A percentile compares a stretch with the other conserved stretches of the same genome.
Conservation (phyloP, 148 eudicot genomes). For the Vaccinium myrtillus region DNA sequence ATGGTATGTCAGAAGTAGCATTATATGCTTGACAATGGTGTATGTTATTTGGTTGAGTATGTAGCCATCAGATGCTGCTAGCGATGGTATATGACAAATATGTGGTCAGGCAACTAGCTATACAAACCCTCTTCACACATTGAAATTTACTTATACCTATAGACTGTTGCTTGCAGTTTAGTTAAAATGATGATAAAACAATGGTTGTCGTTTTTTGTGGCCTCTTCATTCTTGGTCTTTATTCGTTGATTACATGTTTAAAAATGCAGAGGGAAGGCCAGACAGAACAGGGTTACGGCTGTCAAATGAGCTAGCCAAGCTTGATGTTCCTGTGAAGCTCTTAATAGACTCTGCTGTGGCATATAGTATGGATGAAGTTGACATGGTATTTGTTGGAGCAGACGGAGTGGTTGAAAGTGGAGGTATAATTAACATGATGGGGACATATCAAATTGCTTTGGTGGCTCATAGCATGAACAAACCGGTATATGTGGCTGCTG, state of each 20-base stretch:
- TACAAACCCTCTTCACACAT: background rate
- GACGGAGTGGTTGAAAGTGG: slow-evolving; percentile 99
- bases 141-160: background rate
- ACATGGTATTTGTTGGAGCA: slow-evolving; percentile 96
- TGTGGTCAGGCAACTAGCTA: background rate
- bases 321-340: slow-evolving; percentile 91
- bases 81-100: background rate
- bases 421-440: slow-evolving; percentile 98
- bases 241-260: background rate
- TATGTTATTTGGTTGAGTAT: background rate
- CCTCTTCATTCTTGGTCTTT: background rate
- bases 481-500: slow-evolving; percentile 96
- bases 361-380: slow-evolving; percentile 94
- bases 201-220: background rate
- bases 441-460: slow-evolving; percentile 90
- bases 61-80: background rate
- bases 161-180: background rate
- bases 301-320: slow-evolving; percentile 90
- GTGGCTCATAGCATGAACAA: slow-evolving; percentile 90
- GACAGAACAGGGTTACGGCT: slow-evolving; percentile 85
- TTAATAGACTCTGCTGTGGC: slow-evolving; percentile 95
- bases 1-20: background rate
- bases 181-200: background rate
- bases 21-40: background rate
- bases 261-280: slow-evolving; percentile 88